Conservation (phyloP, 2,329 filamentous ascomycete species). For the Phaeoacremonium minimum region DNA sequence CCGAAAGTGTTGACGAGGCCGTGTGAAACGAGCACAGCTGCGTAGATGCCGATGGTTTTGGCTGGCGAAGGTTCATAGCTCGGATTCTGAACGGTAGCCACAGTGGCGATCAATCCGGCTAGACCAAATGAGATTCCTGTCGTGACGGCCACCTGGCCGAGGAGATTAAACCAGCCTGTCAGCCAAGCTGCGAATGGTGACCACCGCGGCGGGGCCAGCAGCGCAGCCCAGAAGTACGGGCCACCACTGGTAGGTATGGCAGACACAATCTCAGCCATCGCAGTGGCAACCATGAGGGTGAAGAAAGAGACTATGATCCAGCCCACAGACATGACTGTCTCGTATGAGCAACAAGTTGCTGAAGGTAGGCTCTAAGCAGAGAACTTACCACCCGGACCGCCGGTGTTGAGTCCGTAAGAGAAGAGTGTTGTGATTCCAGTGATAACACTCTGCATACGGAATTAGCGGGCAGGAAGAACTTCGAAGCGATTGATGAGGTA, state of each 20-base stretch:
- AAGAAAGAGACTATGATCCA: slow-evolving; percentile 53
- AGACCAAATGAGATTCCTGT: slow-evolving; percentile 36
- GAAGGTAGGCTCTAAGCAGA: background rate
- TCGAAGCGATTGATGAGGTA: background rate
- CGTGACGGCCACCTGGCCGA: slow-evolving; percentile 34
- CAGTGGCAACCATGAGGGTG: slow-evolving; percentile 47
- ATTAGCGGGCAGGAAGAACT: background rate
- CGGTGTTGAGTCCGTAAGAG: slow-evolving; percentile 49
- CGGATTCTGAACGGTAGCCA: slow-evolving; percentile 28
- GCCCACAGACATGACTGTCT: slow-evolving; percentile 45
- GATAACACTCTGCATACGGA: slow-evolving; percentile 43
- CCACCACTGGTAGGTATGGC: slow-evolving; percentile 55
- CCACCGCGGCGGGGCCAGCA: slow-evolving; percentile 43
- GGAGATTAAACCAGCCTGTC: slow-evolving; percentile 36
- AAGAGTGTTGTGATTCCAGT: slow-evolving; percentile 57
- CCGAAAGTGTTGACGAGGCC: slow-evolving; percentile 54
- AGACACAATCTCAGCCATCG: slow-evolving; percentile 56
- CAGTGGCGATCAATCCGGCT: slow-evolving; percentile 30
- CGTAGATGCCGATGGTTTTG: slow-evolving; percentile 55
- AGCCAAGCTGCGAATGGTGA: slow-evolving; percentile 32
- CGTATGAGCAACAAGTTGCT: background rate
- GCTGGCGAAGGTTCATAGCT: slow-evolving; percentile 33
- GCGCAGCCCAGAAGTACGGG: slow-evolving; percentile 57
- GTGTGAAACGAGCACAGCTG: slow-evolving; percentile 49
- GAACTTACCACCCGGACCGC: slow-evolving; percentile 40